Percentiles rank a stretch among this genome's conserved stretches.
These are phyloP conservation scores for Fomitopsis pinicola DNA, from an alignment of 1,284 basidiomycete genomes.

Conservation along the genomic window DNA sequence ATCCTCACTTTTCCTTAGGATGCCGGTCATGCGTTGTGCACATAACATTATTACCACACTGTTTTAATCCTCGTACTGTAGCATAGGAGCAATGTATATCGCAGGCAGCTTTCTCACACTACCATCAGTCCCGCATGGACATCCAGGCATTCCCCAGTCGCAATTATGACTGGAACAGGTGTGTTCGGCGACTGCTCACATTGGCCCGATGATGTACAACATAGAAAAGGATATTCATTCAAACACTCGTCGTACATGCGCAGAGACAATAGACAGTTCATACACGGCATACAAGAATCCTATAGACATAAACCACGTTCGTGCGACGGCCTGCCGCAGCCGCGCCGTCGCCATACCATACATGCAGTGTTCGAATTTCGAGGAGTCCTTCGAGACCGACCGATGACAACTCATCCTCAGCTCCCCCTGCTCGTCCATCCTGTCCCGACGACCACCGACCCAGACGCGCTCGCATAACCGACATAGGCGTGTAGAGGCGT, in stretches of 20 bases:
- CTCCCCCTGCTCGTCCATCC: not conserved
- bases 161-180: too few species aligned
- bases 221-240: constrained; percentile 2
- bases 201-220: not conserved
- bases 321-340: not conserved
- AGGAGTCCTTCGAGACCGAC: not conserved
- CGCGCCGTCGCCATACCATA: not conserved
- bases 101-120: too few species aligned
- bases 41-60: not conserved
- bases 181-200: too few species aligned
- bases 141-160: too few species aligned
- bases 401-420: not conserved
- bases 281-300: not conserved
- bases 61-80: not conserved
- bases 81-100: not conserved
- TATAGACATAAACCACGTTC: not conserved
- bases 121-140: too few species aligned
- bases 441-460: not conserved
- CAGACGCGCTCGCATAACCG: not conserved
- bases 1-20: constrained; percentile 53
- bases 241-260: constrained; percentile 6
- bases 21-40: not conserved
- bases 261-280: not conserved
- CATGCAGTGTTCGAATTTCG: too few species aligned
- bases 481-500: not conserved